Conservation (phyloP, 139 green algal species). For the Tetratostichococcus sp. region DNA sequence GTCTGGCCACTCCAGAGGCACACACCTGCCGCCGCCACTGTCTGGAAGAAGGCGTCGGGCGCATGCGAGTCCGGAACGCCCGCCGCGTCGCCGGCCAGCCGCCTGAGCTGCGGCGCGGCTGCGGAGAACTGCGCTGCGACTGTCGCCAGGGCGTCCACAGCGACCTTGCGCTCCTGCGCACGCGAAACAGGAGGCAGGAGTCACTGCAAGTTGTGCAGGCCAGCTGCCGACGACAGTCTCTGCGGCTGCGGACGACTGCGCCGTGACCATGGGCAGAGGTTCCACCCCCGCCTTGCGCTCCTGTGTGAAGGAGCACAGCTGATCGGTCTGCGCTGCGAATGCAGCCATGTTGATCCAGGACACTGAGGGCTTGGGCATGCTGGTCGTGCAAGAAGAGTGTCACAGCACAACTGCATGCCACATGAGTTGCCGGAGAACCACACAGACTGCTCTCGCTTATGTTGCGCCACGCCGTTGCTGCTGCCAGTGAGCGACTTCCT, state of each 20-base stretch:
- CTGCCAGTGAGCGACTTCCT: no score
- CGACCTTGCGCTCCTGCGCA: constrained; percentile 25
- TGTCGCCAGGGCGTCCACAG: constrained; percentile 16
- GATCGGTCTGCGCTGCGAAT: no score
- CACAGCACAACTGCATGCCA: no score
- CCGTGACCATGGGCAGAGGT: constrained; percentile 9
- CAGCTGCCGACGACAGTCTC: no score
- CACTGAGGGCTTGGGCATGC: no score
- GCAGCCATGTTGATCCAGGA: no score
- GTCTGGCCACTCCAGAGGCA: no score
- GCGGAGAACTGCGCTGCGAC: constrained; percentile 10
- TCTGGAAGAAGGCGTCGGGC: constrained; percentile 21
- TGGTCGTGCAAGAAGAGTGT: no score
- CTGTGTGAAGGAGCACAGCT: neutral
- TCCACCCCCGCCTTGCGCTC: constrained; percentile 5
- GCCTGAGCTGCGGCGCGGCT: constrained; percentile 3
- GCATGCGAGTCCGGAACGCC: constrained; percentile 18
- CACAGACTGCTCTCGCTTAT: no score
- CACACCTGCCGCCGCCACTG: constrained; percentile 14
- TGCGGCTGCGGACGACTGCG: constrained; percentile 9
- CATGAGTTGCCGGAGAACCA: constrained; percentile 24
- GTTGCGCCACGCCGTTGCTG: neutral
- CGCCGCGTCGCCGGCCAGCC: neutral
- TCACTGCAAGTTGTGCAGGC: no score
- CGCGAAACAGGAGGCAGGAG: no score